A percentile compares a stretch with the other conserved stretches of the same genome.
phyloP scores from a whole-genome alignment of 148 eudicot genomes.

The Salicornia ramosissima region DNA sequence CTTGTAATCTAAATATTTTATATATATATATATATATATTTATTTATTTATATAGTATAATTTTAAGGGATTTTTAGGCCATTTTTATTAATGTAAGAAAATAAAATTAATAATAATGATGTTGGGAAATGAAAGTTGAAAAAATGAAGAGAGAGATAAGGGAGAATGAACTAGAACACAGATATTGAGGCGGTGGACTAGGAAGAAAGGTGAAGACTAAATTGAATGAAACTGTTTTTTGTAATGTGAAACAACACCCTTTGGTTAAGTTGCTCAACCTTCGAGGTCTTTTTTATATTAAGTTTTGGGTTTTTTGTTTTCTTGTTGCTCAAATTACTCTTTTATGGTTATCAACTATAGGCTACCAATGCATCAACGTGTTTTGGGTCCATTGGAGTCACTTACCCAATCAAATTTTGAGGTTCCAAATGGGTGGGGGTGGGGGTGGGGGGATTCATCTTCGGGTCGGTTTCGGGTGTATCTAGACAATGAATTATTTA shows the following conservation, averaged over 20 bases:
- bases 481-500: too few species aligned
- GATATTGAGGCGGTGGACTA: constrained; percentile 26
- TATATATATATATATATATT: not conserved
- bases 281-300: constrained; percentile 8
- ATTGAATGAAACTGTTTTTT: constrained; percentile 11
- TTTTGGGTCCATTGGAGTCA: too few species aligned
- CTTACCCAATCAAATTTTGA: not conserved
- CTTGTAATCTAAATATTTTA: not conserved
- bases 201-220: not conserved
- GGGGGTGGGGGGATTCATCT: too few species aligned
- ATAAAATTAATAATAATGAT: not conserved
- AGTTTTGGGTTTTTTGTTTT: constrained; percentile 10
- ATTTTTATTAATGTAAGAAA: not conserved
- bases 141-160: constrained; percentile 9
- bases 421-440: too few species aligned
- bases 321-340: too few species aligned
- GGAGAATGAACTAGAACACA: constrained; percentile 19
- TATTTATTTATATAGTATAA: not conserved
- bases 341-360: not conserved
- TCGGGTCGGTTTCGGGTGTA: too few species aligned
- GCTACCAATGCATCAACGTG: not conserved
- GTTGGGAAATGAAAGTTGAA: constrained; percentile 27
- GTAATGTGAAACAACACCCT: too few species aligned
- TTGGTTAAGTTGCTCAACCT: too few species aligned
- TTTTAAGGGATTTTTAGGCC: not conserved